These are phyloP conservation scores for Boletus austroedulis DNA, from an alignment of 1,284 basidiomycete species.

Conservation along the genomic window DNA sequence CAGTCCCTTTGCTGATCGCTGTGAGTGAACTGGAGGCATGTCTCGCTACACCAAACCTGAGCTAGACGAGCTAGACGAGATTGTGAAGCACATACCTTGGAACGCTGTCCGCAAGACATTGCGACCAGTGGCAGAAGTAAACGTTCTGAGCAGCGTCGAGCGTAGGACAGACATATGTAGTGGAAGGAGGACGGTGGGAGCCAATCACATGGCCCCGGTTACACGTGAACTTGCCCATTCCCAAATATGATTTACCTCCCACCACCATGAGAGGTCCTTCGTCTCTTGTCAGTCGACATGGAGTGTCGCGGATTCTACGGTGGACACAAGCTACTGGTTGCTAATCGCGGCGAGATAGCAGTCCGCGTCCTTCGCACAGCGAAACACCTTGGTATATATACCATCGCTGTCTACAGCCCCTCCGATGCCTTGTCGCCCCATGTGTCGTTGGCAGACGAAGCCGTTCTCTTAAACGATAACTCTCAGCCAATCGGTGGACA, in stretches of 20 bases:
- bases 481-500: conserved; percentile 12
- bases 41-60: conserved; percentile 33
- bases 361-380: conserved; percentile 57
- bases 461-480: conserved; percentile 38
- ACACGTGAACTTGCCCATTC: too few relatives aligned
- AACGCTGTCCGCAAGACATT: conserved; percentile 39
- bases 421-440: conserved; percentile 55
- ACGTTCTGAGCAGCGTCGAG: conserved; percentile 46
- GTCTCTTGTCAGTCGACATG: conserved; percentile 10
- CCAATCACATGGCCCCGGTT: background rate
- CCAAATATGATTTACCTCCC: background rate
- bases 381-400: conserved; percentile 44
- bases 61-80: background rate
- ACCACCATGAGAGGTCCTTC: background rate
- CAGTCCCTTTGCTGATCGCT: conserved; percentile 92
- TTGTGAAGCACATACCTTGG: conserved; percentile 28
- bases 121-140: conserved; percentile 42
- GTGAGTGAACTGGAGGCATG: conserved; percentile 33
- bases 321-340: conserved; percentile 43
- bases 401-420: conserved; percentile 54
- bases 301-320: conserved; percentile 16
- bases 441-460: conserved; percentile 50
- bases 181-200: background rate
- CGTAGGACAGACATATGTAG: conserved; percentile 54
- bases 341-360: conserved; percentile 55